Base-by-base conservation (phyloP, 352 stramenopile genomes). In the Phytophthora ramorum region DNA sequence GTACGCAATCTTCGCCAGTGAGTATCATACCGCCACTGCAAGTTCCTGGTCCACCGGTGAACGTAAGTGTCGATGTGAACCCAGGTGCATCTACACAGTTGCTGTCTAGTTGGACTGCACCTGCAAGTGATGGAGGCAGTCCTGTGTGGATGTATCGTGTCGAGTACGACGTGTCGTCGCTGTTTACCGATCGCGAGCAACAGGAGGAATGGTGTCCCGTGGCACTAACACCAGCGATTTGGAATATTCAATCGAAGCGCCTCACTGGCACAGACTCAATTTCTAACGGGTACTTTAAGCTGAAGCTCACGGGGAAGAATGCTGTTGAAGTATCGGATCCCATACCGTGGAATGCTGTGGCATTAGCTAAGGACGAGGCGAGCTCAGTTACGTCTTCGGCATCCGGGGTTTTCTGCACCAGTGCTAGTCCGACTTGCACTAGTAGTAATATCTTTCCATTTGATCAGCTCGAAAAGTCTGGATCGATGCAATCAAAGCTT, bases 341-440 rank as follows among this genome's bases (percentile, higher is more conserved):
- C 13, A 98, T 99, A 61, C 89, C 94, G 19, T 98, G 95, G 79
- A 87, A 99, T 70, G 95, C 96, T 7, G 91, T 97, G 19, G 91
- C 92, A 1, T 78, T 87, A 28, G 79, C 91, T 0, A 78, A 53
- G 13, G 88, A 98, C 13, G 96, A 98, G 58, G 62, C 77, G 0
- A 86, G 87, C 10, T 87, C 66, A 14, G 51, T 85, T 16, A 57
- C 50, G 1, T 56, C 70, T 2, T 58, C 66, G 4, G 53, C 53
- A 1, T 91, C 86, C 0, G 71, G 77, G 4, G 69, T 95, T 1
- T 95, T 93, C 41, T 95, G 87, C 35, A 89, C 78, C 0, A 40
- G 26, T 16, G 40, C 51, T 28, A 64, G 53, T 46, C 8, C 57
- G 10, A 48, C 60, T 24, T 93, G 87, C 37, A 44, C 69, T 1